Evolutionary conservation across 2,329 filamentous ascomycete genomes (phyloP).

Genomic region (Talaromyces albobiverticillius): DNA sequence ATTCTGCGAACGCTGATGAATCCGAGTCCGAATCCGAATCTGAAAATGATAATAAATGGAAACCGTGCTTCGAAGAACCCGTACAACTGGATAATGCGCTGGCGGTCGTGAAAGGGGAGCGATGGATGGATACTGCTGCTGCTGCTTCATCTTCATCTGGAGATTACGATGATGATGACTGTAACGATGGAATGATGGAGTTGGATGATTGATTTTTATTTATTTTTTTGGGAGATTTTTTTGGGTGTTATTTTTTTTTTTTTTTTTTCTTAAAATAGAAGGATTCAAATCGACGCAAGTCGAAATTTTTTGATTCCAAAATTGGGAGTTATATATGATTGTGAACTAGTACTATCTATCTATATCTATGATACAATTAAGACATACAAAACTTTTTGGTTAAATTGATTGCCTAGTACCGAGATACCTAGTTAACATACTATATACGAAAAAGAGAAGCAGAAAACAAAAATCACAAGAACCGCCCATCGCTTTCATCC

Average conservation of each 20-base stretch:
- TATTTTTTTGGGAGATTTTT: background rate
- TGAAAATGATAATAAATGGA: background rate
- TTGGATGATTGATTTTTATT: background rate
- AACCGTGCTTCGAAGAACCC: background rate
- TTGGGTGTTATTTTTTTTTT: background rate
- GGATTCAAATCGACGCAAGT: background rate
- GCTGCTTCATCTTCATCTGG: background rate
- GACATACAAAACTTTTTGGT: too few species aligned
- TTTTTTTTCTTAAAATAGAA: background rate
- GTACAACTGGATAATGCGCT: background rate
- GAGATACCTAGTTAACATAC: too few species aligned
- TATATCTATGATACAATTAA: too few species aligned
- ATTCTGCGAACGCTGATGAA: background rate
- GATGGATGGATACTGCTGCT: background rate
- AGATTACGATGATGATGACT: background rate
- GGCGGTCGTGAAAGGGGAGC: background rate
- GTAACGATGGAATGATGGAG: background rate
- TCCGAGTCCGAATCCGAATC: too few species aligned
- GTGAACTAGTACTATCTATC: too few species aligned
- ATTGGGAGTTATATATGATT: too few species aligned
- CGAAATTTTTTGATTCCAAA: too few species aligned
- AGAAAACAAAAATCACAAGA: background rate
- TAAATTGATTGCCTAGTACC: too few species aligned
- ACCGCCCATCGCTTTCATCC: constrained; percentile 2
- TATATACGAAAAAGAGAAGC: background rate